Evolutionary conservation across 2,329 filamentous ascomycete genomes (phyloP), one percentile per base, ranked within the genome.

Genomic region (Nothopassalora personata): DNA sequence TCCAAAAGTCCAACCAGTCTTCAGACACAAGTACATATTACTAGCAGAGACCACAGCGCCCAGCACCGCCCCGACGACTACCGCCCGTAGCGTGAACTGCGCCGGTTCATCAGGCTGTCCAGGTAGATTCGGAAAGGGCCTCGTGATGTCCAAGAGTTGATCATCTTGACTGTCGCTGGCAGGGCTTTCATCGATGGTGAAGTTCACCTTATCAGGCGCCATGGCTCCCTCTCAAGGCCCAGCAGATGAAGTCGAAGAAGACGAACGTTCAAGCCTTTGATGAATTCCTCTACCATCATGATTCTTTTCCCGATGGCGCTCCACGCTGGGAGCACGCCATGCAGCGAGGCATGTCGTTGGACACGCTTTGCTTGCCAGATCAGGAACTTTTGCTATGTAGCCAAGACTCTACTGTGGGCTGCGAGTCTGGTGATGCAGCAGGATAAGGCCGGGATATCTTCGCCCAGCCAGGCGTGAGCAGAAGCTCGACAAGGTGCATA

Each of bases 31-130:
- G 64, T 86, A 85, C 39, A 86, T 76, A 67, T 85, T 85, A 61
- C 80, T 83, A 9, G 81, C 82, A 66, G 84, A 84, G 61, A 85
- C 81, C 10, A 86, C 75, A 11, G 79, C 81, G 33, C 83, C 83
- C 18, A 83, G 77, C 52, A 80, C 67, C 58, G 81, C 77, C 39
- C 83, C 83, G 43, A 82, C 74, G 46, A 83, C 60, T 28, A 85
- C 71, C 28, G 83, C 82, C 50, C 83, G 78, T 39, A 81, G 64
- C 5, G 82, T 85, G 52, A 86, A 57, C 31, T 64, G 63, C 39
- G 28, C 47, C 18, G 52, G 52, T 39, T 61, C 56, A 39, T 58
- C 19, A 46, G 54, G 58, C 27, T 60, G 58, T 19, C 50, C 54
- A 15, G 54, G 58, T 8, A 60, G 43, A n/a, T 54, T 45, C 19